Base-by-base conservation (phyloP, 495 filamentous ascomycete genomes). In the Aspergillus incahuasiensis region DNA sequence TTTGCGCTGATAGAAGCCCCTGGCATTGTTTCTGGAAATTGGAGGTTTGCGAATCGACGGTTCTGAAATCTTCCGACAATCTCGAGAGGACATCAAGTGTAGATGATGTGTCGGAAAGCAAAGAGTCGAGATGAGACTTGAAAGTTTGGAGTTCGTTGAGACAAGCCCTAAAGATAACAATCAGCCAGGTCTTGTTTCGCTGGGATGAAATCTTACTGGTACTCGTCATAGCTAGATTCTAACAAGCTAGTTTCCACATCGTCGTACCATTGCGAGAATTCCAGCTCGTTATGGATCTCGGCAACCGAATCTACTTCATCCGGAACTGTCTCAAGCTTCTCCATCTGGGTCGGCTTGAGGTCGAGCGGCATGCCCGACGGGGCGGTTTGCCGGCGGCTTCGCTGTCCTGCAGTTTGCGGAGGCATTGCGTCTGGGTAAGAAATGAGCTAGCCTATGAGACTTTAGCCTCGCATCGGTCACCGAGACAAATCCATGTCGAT, bases 11-110 rank as follows among this genome's bases (percentile, higher is more conserved):
- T 21, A 96, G 68, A 1, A 97, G 72, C 15, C 89, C 88, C 63
- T 96, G 89, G 67, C 92, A 97, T 69, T 92, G 90, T 48, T 86
- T 85, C 67, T 91, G 88, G 67, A 99, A 96, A 32, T 86, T 84
- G 16, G 88, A 88, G 1, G 94, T 97, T 72, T 97, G 92, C 13
- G 81, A 77, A 65, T 96, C 90, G 32, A 99, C 95, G 0, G 85
- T 73, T 56, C 81, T 82, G 71, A 97, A 99, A 22, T 90, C 89
- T 60, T 85, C 80, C 50, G 91, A 88, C 22, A 97, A 79, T 8
- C 74, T 82, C 21, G 86, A 82, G 22, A 99, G 78, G 32, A 90
- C 77, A 34, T 84, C 76, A 15, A 97, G 80, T 0, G 90, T 84
- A 5, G 78, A 80, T 49, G 86, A 79, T 3, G 91, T 89, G 62